Base-by-base conservation (phyloP, 768 basidiomycete species). In the Lentinula sp. region DNA sequence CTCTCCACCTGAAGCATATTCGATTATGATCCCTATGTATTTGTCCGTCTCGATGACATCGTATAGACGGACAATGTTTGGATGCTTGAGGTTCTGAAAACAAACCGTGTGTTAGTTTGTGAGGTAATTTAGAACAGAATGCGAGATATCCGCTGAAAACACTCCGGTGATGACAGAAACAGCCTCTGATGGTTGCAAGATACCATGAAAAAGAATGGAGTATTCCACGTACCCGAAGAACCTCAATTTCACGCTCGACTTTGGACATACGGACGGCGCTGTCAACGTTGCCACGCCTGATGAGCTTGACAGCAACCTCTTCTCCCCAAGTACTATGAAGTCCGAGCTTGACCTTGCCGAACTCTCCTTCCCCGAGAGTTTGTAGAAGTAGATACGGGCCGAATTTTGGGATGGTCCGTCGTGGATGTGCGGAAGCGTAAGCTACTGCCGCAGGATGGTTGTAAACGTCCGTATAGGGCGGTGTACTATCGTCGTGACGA, bases 1-100 rank as follows among this genome's bases (percentile, higher is more conserved):
- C 72, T 99, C 97, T 60, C 97, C 97, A 57, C 97, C 97, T 1
- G 93, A 95, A 39, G 97, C 97, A 69, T 96, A 98, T 73, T 98
- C 97, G 63, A 99, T 85, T 66, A 99, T 96, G 70, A 99, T 99
- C 40, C 97, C 97, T 68, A 99, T 98, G 76, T 98, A 98, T 74
- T 97, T 98, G 80, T 98, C 97, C 1, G 97, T 98, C 73, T 98
- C 95, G 66, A 99, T 97, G 21, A 98, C 95, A 70, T 99, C 97
- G 82, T 96, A 98, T 49, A 98, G 78, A 9, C 95, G 88, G 39
- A 98, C 97, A 74, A 99, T 98, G 73, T 98, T 98, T 0, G 97
- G 97, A 66, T 99, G 97, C 71, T 94, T 93, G 62, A 99, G 83
- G 59, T 84, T 86, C 95, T 98, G 70, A 8, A 67, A 40, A 54